Base-by-base conservation (phyloP, 371 early-diverging fungal species). In the Mucor ambiguus region DNA sequence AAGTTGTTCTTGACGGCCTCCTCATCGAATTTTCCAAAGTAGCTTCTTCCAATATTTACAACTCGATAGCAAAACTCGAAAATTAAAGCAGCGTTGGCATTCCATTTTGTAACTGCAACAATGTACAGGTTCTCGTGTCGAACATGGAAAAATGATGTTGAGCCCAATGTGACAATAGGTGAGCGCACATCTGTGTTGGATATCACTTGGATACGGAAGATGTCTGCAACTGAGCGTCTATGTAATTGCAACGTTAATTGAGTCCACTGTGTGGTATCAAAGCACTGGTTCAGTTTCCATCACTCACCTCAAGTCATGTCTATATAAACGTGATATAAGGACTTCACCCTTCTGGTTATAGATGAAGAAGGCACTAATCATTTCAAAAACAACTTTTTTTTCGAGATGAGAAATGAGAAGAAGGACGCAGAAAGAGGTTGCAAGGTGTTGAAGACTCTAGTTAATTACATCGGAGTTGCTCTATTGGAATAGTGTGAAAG, bases 281-380 rank as follows among this genome's bases (percentile, higher is more conserved):
- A 18, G 18, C 4, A 18, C 18, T 5, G 11, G 18, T 4, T 4
- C 41, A 18, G 41, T 20, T n/a, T 26, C n/a, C 41, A n/a, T 3
- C 43, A 33, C 78, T 76, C 87, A 96, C 97, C 94, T 95, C 49
- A 95, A 85, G 76, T 98, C 98, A 66, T 93, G 92, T 38, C 98
- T 88, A 75, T 96, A 98, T 26, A 95, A 81, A 64, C 98, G 87
- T 26, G 96, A 96, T 68, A 98, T 96, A 61, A 98, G 93, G n/a
- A 97, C 96, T 75, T 98, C 98, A 37, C 98, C 98, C 74, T 97
- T 97, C 68, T 93, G 93, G 80, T 95, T 97, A 72, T 93, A 95
- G 64, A 95, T 93, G 84, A 97, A 97, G 60, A 98, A 87, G 9
- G 93, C 95, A 75, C 92, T 91, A 64, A 94, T 89, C 95, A 94